Base-by-base conservation (phyloP, 768 basidiomycete genomes). In the Leccinum olivaceopallidum region DNA sequence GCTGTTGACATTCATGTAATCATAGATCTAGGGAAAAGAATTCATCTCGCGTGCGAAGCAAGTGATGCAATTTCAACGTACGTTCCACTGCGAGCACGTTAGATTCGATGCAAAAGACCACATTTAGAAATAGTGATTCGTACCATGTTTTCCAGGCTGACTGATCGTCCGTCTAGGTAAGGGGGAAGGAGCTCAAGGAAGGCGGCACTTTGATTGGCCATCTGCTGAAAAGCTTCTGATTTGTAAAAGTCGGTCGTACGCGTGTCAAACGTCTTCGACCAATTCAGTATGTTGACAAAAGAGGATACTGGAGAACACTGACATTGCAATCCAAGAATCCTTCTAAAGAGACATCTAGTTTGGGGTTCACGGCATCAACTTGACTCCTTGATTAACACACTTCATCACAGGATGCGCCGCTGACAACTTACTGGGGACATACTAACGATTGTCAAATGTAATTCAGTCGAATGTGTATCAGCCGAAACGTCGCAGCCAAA, bases 1-100 rank as follows among this genome's bases (percentile, higher is more conserved):
- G 50, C 66, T 79, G 65, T 88, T 80, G 55, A 91, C 87, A 67
- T 89, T 90, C 80, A 91, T 85, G 63, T 82, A 91, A 65, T 90
- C 87, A 68, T 75, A 90, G 55, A 89, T 81, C 86, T 88, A 50
- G 24, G 6, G 5, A 14, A 56, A 47, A 13, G 50, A 3, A 34
- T 30, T 49, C 49, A 44, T 42, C 36, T 51, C 24, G 42, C 16
- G 50, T 32, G 32, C 20, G 34, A 57, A 4, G 10, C 50, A 49
- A 37, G 42, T 7, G 30, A 39, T 12, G 28, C 51, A 47, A 32
- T 20, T 34, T 20, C 12, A 18, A 64, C 78, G 26, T 69, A 83
- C 81, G 63, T 82, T 82, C 77, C 79, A 82, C 81, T 82, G 26
- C 9, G 59, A 49, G 30, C 50, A 48, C 4, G 56, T 68, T 50